phyloP scores from a whole-genome alignment of 331 rosid genomes.

The Telfairia occidentalis region DNA sequence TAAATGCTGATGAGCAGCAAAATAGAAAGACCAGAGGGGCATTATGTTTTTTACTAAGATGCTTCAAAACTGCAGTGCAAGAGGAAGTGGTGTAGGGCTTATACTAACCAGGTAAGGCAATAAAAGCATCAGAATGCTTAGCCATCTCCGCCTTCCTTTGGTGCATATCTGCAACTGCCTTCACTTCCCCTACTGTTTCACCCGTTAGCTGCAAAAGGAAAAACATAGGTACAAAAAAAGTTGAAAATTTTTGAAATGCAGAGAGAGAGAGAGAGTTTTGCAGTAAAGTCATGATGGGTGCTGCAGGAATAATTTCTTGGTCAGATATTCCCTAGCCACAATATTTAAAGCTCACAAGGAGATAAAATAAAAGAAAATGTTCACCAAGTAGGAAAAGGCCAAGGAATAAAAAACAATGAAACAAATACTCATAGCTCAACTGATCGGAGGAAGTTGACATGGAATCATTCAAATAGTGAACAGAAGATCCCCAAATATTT shows the following conservation, averaged over 20 bases:
- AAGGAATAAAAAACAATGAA: slow-evolving; percentile 13
- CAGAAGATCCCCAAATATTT: slow-evolving; percentile 4
- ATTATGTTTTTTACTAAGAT: not conserved
- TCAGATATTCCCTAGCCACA: slow-evolving; percentile 17
- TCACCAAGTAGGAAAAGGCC: slow-evolving; percentile 6
- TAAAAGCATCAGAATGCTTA: slow-evolving; percentile 96
- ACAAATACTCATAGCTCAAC: not conserved
- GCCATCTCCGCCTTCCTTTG: slow-evolving; percentile 99
- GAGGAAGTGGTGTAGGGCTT: slow-evolving; percentile 14
- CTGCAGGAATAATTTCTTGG: not conserved
- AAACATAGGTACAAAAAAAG: slow-evolving; percentile 19
- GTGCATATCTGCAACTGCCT: slow-evolving; percentile 97
- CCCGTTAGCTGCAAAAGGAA: slow-evolving; percentile 81
- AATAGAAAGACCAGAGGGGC: slow-evolving; percentile 4
- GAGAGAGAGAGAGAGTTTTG: slow-evolving; percentile 26
- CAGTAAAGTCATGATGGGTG: slow-evolving; percentile 16
- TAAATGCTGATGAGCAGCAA: not conserved
- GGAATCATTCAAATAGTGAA: slow-evolving; percentile 4
- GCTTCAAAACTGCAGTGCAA: not conserved
- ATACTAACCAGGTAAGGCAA: slow-evolving; percentile 92
- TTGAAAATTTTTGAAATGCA: slow-evolving; percentile 7
- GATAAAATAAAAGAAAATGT: slow-evolving; percentile 8
- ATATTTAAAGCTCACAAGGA: not conserved
- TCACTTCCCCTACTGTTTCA: slow-evolving; percentile 97
- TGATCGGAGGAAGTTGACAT: not conserved